Percentiles rank a stretch among this genome's conserved stretches.
phyloP scores from a whole-genome alignment of 2,329 filamentous ascomycete genomes.

The Botrytis fabae region DNA sequence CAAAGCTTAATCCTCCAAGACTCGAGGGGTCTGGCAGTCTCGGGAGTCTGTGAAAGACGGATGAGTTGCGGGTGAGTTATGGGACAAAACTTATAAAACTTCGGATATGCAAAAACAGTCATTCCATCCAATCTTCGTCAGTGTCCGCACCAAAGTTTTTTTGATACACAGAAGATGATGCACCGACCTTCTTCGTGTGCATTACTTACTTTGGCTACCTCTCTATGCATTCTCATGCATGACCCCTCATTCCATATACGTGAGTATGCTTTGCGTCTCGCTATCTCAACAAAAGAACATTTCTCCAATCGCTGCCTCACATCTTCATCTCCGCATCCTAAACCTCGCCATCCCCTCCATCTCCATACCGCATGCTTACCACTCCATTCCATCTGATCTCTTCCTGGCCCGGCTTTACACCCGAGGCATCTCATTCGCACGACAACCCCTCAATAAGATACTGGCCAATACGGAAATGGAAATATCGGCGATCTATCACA shows the following conservation, averaged over 20 bases:
- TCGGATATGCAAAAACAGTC: slow-evolving; percentile 3
- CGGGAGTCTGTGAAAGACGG: slow-evolving; percentile 1
- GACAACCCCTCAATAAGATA: not conserved
- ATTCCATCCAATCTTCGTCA: not conserved
- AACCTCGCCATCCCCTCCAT: not conserved
- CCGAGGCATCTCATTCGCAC: not conserved
- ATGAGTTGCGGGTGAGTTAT: slow-evolving; percentile 1
- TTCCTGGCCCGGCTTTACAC: not conserved
- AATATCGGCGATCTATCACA: not conserved
- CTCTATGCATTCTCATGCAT: not conserved
- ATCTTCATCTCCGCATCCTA: not conserved
- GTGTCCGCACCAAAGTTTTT: not conserved
- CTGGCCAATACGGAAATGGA: not conserved
- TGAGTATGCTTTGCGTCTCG: slow-evolving; percentile 4
- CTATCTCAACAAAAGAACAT: slow-evolving; percentile 7
- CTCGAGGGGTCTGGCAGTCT: not conserved
- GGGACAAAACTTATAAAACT: not conserved
- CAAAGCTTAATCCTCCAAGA: not conserved
- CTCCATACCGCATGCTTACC: not conserved
- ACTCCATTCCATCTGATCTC: not conserved
- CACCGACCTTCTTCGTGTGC: slow-evolving; percentile 1
- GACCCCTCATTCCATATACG: not conserved
- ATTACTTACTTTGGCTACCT: not conserved
- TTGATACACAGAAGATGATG: not conserved
- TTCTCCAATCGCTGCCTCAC: not conserved